Evolutionary conservation across 2,329 filamentous ascomycete genomes (phyloP), one percentile per base, ranked within the genome.

Genomic region (Penicillium corylophilum): DNA sequence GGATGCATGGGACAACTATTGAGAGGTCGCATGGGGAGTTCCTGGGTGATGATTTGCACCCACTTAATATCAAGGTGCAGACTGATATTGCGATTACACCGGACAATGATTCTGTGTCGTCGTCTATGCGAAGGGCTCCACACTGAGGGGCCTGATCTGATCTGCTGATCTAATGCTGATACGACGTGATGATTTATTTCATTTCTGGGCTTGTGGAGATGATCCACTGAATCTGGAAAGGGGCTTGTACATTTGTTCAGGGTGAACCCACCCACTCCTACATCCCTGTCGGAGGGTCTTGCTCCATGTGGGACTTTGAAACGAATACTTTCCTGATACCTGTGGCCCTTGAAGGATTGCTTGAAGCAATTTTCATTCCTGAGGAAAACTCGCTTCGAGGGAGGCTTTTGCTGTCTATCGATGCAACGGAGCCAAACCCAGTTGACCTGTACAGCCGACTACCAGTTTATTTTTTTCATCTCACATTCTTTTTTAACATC

Each of bases 11-110:
- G 23, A 47, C 57, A 0, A 55, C 55, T 29, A 51, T 50, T 28
- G 56, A 59, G 22, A 60, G 47, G 13, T 49, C 41, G 3, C 50
- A 41, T 33, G 50, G 51, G 13, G 26, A 44, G 1, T 53, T 51
- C 20, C 38, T 62, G 8, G 43, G 54, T n/a, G 47, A 51, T 46
- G 50, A 57, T 23, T 50, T 61, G 2, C 47, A 51, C 7, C 53
- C 57, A 1, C 42, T 56, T 46, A 62, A 59, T 46, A 69, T 70
- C 18, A 60, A 63, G 40, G 63, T 70, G 12, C 63, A 63, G 29
- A 70, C 66, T 12, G 66, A 68, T 46, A 66, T 70, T 46, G 57
- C 63, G 22, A 59, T 69, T 31, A 57, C 49, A 15, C 58, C 67
- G 16, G 59, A 60, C 18, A 54, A 54, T 28, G 58, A 55, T 3